Evolutionary conservation across 208 protist species (phyloP), one percentile per base, ranked within the genome.

Genomic region (Leishmania guyanensis): DNA sequence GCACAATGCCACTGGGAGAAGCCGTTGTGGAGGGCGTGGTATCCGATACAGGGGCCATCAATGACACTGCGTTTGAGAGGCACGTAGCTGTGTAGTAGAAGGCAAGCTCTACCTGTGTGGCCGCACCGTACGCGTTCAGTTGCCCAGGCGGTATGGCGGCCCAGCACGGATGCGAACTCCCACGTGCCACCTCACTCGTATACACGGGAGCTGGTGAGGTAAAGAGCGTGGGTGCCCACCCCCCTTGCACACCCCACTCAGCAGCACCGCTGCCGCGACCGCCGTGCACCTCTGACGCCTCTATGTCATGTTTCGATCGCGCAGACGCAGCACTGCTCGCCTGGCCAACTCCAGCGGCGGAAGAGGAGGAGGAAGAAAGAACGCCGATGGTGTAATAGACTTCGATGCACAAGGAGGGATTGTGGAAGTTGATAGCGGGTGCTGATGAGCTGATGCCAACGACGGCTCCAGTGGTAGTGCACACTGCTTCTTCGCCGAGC

Each of bases 101-200:
- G 0, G 74, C 76, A 12, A 86, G 29, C 62, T 86, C 82, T 0
- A 82, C 8, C 46, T 64, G 20, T 9, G 53, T 79, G 43, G 50
- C 17, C 9, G 76, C 54, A 29, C 43, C 10, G 43, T 70, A 77
- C 4, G 54, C 72, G 12, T 53, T 54, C 46, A 86, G 39, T 53
- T 62, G 50, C n/a, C 33, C 1, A 10, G 64, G 10, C 0, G 82
- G 82, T 29, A 86, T 82, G 50, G 77, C 54, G 26, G 73, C 60
- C 82, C 82, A 86, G 73, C 77, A 77, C 3, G 82, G 82, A 26
- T 86, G 78, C 58, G 54, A 51, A n/a, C 78, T 86, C 12, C 82
- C 82, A 10, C 74, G 64, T 22, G 54, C 72, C 73, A 86, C 82
- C 56, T 86, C 82, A 46, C 82, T 86, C 10, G 50, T 68, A 62